A percentile compares a stretch with the other conserved stretches of the same genome.
Evolutionary conservation across 140 eudicot species (phyloP).

Genomic region (Oenanthe javanica): DNA sequence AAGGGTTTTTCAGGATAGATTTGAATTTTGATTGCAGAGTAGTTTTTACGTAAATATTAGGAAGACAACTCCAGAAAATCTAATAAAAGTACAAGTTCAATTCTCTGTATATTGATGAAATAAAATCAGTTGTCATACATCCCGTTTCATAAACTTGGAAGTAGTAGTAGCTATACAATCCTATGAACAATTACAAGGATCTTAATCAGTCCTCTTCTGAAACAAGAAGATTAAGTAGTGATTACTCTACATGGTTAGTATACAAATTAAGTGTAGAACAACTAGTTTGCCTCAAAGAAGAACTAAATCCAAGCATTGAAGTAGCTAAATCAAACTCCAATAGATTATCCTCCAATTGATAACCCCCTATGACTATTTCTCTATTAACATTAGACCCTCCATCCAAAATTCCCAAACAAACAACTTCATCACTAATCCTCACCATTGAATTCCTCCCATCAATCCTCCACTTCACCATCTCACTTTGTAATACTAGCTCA

Average conservation of each 20-base stretch:
- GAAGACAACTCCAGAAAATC: too few relatives aligned
- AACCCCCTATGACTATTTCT: conserved; percentile 57
- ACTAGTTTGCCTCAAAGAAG: conserved; percentile 29
- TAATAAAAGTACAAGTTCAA: not conserved
- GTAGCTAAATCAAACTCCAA: conserved; percentile 65
- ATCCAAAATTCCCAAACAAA: conserved; percentile 71
- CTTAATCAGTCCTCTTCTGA: too few relatives aligned
- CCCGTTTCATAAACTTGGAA: conserved; percentile 4
- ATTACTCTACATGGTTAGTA: conserved; percentile 3
- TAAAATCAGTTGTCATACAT: not conserved
- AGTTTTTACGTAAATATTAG: too few relatives aligned
- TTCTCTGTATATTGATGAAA: not conserved
- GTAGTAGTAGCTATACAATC: not conserved
- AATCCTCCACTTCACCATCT: conserved; percentile 66
- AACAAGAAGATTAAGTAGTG: not conserved
- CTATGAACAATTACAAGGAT: too few relatives aligned
- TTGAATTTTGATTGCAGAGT: too few relatives aligned
- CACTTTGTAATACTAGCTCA: conserved; percentile 66
- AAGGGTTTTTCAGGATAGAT: too few relatives aligned
- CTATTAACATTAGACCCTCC: conserved; percentile 46
- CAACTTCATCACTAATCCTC: conserved; percentile 43
- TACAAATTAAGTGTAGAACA: conserved; percentile 33
- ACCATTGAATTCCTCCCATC: conserved; percentile 57
- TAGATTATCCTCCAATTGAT: conserved; percentile 65
- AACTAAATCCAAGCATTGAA: conserved; percentile 64